A percentile compares a stretch with the other conserved stretches of the same genome.
Evolutionary conservation across 257 asterid species (phyloP).

Genomic region (Petunia axillaris): DNA sequence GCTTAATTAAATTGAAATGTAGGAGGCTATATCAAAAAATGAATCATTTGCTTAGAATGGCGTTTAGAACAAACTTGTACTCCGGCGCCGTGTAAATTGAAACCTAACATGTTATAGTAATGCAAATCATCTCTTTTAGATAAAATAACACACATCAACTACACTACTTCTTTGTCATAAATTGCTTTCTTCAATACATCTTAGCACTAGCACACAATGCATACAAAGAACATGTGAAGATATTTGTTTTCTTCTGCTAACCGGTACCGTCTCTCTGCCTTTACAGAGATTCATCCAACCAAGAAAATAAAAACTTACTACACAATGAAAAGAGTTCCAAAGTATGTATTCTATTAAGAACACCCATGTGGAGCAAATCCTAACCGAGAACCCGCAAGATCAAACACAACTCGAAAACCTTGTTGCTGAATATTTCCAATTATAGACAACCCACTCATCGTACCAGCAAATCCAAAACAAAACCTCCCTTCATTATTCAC

Average conservation of each 20-base stretch:
- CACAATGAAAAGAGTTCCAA: too few relatives aligned
- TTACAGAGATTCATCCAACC: too few relatives aligned
- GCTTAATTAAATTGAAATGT: too few relatives aligned
- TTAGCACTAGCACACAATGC: background rate
- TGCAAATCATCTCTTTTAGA: too few relatives aligned
- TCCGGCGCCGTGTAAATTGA: too few relatives aligned
- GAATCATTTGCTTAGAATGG: too few relatives aligned
- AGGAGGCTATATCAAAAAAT: too few relatives aligned
- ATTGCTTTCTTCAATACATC: background rate
- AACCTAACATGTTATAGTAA: too few relatives aligned
- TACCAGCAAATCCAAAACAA: constrained; percentile 26
- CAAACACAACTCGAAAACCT: constrained; percentile 71
- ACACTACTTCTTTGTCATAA: background rate
- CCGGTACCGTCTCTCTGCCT: background rate
- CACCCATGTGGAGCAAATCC: constrained; percentile 58
- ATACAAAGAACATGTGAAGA: constrained; percentile 23
- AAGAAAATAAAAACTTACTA: constrained; percentile 15
- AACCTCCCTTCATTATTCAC: constrained; percentile 20
- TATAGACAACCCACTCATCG: constrained; percentile 40
- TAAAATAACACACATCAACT: too few relatives aligned
- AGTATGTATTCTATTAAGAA: constrained; percentile 21
- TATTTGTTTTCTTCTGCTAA: background rate
- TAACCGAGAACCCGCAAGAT: constrained; percentile 55
- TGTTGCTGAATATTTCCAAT: constrained; percentile 73
- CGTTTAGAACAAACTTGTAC: too few relatives aligned